phyloP scores from a whole-genome alignment of 1,284 basidiomycete genomes.

The Ganoderma lingzhi region DNA sequence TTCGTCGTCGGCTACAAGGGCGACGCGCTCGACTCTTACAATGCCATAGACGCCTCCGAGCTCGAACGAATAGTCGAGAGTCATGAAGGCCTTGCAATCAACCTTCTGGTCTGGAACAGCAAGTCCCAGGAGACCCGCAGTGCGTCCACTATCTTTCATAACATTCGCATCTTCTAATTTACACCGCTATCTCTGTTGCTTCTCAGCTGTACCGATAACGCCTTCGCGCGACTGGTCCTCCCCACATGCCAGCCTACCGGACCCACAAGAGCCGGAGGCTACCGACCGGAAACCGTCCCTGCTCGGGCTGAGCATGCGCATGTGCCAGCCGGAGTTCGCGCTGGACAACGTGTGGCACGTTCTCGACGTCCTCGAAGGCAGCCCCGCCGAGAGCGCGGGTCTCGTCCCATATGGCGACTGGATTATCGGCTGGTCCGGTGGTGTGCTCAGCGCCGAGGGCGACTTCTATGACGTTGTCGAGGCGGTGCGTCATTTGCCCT shows the following conservation, averaged over 20 bases:
- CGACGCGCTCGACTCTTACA: constrained; percentile 60
- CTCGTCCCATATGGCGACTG: constrained; percentile 91
- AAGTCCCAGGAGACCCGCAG: constrained; percentile 88
- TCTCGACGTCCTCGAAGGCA: constrained; percentile 94
- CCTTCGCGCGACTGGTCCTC: constrained; percentile 89
- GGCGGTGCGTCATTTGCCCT: constrained; percentile 60
- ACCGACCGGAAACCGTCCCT: constrained; percentile 74
- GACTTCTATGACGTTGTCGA: constrained; percentile 98
- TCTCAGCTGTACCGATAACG: constrained; percentile 80
- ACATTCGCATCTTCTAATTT: neutral
- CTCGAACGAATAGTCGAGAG: constrained; percentile 86
- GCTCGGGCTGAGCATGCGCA: constrained; percentile 90
- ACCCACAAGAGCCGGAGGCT: constrained; percentile 47
- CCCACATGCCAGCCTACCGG: constrained; percentile 44
- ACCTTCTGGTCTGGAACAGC: constrained; percentile 90
- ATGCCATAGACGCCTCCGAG: constrained; percentile 74
- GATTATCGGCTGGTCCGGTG: constrained; percentile 95
- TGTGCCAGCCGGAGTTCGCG: constrained; percentile 89
- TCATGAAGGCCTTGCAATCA: constrained; percentile 84
- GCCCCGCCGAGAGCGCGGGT: constrained; percentile 91
- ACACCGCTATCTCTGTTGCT: neutral
- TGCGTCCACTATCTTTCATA: constrained; percentile 47
- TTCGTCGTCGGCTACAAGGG: constrained; percentile 93
- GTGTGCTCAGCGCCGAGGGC: constrained; percentile 89
- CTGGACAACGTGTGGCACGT: constrained; percentile 98